These are phyloP conservation scores for Nitzschia sp. DNA, from an alignment of 108 stramenopile species.

Conservation along the genomic window DNA sequence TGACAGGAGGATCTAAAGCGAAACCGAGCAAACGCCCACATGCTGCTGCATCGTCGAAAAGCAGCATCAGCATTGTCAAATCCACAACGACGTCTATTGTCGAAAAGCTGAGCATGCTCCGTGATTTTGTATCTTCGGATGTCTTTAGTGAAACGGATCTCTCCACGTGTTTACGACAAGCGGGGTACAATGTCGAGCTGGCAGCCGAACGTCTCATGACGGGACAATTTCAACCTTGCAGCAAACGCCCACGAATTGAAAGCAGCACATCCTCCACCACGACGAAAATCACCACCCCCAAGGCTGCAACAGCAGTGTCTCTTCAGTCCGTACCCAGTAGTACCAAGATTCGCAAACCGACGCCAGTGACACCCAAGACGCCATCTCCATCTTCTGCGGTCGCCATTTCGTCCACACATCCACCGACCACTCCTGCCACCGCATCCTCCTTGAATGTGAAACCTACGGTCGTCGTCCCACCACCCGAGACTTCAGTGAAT, in stretches of 20 bases:
- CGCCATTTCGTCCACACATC: background rate
- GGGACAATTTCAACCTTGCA: slow-evolving; percentile 38
- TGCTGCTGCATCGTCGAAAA: no score
- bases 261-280: background rate
- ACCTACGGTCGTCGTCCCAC: no score
- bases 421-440: slow-evolving; percentile 1
- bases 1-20: no score
- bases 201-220: slow-evolving; percentile 74
- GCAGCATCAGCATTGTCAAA: background rate
- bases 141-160: slow-evolving; percentile 53
- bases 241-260: background rate
- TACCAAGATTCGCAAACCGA: background rate
- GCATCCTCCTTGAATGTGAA: background rate
- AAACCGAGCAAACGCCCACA: no score
- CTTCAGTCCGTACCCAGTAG: background rate
- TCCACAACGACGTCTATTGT: slow-evolving; percentile 58
- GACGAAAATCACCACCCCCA: background rate
- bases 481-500: no score
- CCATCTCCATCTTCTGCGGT: background rate
- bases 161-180: slow-evolving; percentile 49
- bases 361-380: slow-evolving; percentile 18
- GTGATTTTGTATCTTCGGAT: slow-evolving; percentile 48
- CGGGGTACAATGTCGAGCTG: slow-evolving; percentile 66
- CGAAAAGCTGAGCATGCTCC: slow-evolving; percentile 54
- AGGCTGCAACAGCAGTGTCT: background rate